A percentile compares a stretch with the other conserved stretches of the same genome.
These are phyloP conservation scores for Phlebiopsis flavidoalba DNA, from an alignment of 768 basidiomycete species.

Conservation along the genomic window DNA sequence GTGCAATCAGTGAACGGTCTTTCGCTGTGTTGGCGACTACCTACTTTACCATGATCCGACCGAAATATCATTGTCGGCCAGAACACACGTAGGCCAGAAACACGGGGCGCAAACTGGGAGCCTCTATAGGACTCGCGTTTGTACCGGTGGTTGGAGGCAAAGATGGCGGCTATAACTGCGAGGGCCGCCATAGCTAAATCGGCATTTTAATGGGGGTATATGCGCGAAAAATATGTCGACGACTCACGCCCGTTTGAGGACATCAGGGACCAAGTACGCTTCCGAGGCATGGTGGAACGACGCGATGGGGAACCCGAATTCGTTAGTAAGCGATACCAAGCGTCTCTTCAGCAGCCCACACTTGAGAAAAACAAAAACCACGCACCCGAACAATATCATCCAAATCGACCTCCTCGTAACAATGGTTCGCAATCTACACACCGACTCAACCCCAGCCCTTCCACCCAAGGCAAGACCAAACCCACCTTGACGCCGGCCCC, in stretches of 20 bases:
- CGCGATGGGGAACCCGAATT: slow-evolving; percentile 77
- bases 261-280: slow-evolving; percentile 75
- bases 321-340: slow-evolving; percentile 63
- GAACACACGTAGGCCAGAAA: too few relatives aligned
- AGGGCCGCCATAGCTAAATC: slow-evolving; percentile 40
- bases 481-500: slow-evolving; percentile 80
- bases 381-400: slow-evolving; percentile 66
- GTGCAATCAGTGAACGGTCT: background rate
- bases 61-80: slow-evolving; percentile 60
- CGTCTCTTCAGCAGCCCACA: background rate
- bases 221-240: background rate
- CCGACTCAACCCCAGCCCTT: background rate
- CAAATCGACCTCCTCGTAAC: slow-evolving; percentile 73
- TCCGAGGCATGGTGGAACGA: slow-evolving; percentile 80
- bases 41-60: slow-evolving; percentile 78
- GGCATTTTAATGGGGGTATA: background rate
- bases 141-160: slow-evolving; percentile 51
- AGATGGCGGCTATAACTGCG: slow-evolving; percentile 74
- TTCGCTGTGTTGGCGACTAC: background rate
- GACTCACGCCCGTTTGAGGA: slow-evolving; percentile 64
- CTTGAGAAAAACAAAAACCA: slow-evolving; percentile 5
- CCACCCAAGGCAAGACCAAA: background rate
- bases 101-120: slow-evolving; percentile 74
- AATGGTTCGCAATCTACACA: slow-evolving; percentile 55
- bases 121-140: slow-evolving; percentile 82